A percentile compares a stretch with the other conserved stretches of the same genome.
Evolutionary conservation across 2,329 filamentous ascomycete species (phyloP).

Genomic region (Alternaria sp.): DNA sequence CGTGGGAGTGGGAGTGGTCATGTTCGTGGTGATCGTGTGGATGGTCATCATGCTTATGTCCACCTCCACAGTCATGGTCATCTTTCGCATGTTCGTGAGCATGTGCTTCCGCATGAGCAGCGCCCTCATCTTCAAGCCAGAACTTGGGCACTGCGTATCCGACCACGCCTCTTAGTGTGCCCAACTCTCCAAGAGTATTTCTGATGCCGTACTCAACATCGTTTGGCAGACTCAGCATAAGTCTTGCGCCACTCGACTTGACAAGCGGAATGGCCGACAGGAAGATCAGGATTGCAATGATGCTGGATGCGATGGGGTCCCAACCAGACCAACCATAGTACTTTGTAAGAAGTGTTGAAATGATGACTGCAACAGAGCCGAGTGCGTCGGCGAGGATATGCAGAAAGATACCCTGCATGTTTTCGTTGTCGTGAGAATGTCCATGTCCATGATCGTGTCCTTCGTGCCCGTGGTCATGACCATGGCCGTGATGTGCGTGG

Average conservation of each 20-base stretch:
- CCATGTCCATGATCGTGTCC: conserved; percentile 42
- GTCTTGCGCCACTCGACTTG: conserved; percentile 78
- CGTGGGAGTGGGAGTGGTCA: conserved; percentile 35
- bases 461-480: conserved; percentile 52
- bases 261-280: conserved; percentile 91
- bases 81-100: conserved; percentile 43
- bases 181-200: conserved; percentile 83
- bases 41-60: conserved; percentile 38
- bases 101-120: conserved; percentile 52
- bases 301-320: conserved; percentile 91
- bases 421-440: conserved; percentile 82
- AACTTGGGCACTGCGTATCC: conserved; percentile 89
- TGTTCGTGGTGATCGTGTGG: conserved; percentile 31
- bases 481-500: conserved; percentile 65
- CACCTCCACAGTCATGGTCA: conserved; percentile 36
- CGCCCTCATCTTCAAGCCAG: conserved; percentile 79
- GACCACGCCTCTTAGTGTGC: conserved; percentile 81
- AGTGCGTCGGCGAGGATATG: conserved; percentile 95
- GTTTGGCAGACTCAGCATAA: conserved; percentile 85
- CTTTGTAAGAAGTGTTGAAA: conserved; percentile 87
- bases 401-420: conserved; percentile 97
- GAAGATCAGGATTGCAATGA: conserved; percentile 93
- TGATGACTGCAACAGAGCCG: conserved; percentile 91
- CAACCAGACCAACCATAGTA: conserved; percentile 91
- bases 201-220: conserved; percentile 87